These are phyloP conservation scores for Stachybotrys chlorohalonatus DNA, from an alignment of 2,329 filamentous ascomycete genomes.

Conservation along the genomic window DNA sequence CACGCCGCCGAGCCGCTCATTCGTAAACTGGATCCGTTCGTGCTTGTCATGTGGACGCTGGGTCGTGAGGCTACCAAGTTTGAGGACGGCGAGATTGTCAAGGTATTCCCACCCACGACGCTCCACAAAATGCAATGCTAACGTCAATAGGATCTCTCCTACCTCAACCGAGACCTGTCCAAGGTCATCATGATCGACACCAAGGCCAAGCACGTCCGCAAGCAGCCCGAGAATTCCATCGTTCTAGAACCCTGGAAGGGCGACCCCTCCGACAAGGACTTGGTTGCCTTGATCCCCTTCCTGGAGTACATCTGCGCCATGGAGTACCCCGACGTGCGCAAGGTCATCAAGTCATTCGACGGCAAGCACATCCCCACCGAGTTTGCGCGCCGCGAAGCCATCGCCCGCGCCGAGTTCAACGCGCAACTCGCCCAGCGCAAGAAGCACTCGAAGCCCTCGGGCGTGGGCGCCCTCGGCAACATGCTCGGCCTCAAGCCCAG, in stretches of 20 bases:
- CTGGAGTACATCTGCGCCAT: conserved; percentile 95
- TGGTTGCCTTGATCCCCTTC: conserved; percentile 88
- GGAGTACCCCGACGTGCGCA: conserved; percentile 79
- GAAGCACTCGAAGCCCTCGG: conserved; percentile 45
- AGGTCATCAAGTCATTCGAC: conserved; percentile 79
- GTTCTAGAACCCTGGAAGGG: conserved; percentile 86
- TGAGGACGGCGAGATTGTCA: conserved; percentile 91
- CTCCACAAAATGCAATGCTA: conserved; percentile 2
- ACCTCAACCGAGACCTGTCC: conserved; percentile 89
- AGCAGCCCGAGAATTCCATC: conserved; percentile 95
- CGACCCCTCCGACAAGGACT: conserved; percentile 70
- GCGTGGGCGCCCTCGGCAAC: conserved; percentile 59
- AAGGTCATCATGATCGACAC: conserved; percentile 96
- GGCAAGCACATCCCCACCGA: conserved; percentile 84
- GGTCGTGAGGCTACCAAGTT: conserved; percentile 97
- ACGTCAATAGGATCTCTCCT: conserved; percentile 71
- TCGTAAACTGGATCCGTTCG: conserved; percentile 89
- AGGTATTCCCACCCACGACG: conserved; percentile 48
- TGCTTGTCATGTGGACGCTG: conserved; percentile 89
- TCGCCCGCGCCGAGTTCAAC: conserved; percentile 76
- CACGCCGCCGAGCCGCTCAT: conserved; percentile 80
- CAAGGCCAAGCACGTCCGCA: conserved; percentile 68
- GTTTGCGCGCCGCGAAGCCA: conserved; percentile 80
- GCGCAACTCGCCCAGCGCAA: conserved; percentile 63
- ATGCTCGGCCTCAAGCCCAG: conserved; percentile 70